Evolutionary conservation across 179 eudicot species (phyloP), one percentile per base, ranked within the genome.

Genomic region (Vitellaria paradoxa): DNA sequence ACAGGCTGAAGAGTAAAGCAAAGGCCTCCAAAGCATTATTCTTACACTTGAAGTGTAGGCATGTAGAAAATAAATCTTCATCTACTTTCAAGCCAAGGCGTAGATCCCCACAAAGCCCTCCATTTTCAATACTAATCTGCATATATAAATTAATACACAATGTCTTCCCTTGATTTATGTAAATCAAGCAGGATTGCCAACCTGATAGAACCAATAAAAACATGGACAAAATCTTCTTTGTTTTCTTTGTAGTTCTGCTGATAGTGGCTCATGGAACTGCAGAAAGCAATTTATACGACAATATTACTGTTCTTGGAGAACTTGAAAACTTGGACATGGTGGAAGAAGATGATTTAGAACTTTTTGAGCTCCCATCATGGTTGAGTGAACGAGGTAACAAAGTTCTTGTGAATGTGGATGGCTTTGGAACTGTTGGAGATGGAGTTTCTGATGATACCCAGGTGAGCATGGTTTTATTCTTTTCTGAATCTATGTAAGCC

Each of bases 31-130:
- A 81, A 78, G 76, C 63, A 14, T 40, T 77, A 88, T 83, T 76
- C 94, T 87, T 90, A 79, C 86, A 83, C 98, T 90, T 92, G 81
- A 90, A 92, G 93, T 86, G 82, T 90, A 72, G 91, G 91, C 96
- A 86, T 90, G 87, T 72, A 79, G 85, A 79, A 85, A 84, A 68
- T 84, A 74, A 84, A 84, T 79, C 87, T 93, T 87, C 91, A 84
- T 87, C 65, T 86, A 82, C 98, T 93, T 93, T 76, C 85, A 93
- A 92, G 98, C 82, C 89, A 93, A 92, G 98, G 85, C 85, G 87
- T 68, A 86, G 70, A 77, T 73, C 76, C 84, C 75, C 82, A 71
- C 78, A 80, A 87, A 83, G 86, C 77, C 83, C 82, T 57, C 66
- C 73, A 70, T 80, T 85, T 75, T 77, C 76, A 49, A 24, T 83